phyloP scores from a whole-genome alignment of 1,284 basidiomycete species.

The Chiua sp. region DNA sequence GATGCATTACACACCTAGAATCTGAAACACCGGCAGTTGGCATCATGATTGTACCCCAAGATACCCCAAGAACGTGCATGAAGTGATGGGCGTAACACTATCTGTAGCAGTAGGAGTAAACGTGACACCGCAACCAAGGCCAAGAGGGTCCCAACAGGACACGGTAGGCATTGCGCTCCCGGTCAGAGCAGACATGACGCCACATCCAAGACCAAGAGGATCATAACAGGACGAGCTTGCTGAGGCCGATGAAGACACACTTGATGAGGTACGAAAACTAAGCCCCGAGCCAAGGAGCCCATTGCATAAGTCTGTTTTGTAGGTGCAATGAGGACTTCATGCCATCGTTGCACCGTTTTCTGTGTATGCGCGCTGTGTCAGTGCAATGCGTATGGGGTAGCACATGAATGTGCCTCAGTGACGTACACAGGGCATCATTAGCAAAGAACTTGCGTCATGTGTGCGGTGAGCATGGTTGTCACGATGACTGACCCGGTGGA shows the following conservation, averaged over 20 bases:
- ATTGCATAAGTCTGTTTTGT: slow-evolving; percentile 1
- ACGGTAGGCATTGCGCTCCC: background rate
- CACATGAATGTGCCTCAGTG: slow-evolving; percentile 66
- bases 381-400: background rate
- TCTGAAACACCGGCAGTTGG: slow-evolving; percentile 1
- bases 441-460: slow-evolving; percentile 99
- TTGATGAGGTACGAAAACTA: background rate
- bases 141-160: background rate
- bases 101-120: background rate
- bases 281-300: slow-evolving; percentile 14
- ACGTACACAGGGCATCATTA: slow-evolving; percentile 95
- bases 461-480: slow-evolving; percentile 87
- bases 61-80: slow-evolving; percentile 12
- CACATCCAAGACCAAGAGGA: slow-evolving; percentile 12
- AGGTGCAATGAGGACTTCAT: slow-evolving; percentile 85
- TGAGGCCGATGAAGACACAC: too few species aligned
- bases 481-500: slow-evolving; percentile 68
- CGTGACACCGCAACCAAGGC: slow-evolving; percentile 4
- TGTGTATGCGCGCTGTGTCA: slow-evolving; percentile 31
- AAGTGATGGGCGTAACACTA: slow-evolving; percentile 9
- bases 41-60: slow-evolving; percentile 12
- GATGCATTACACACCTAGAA: slow-evolving; percentile 16
- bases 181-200: too few species aligned
- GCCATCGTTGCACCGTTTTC: slow-evolving; percentile 84
- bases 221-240: slow-evolving; percentile 7